phyloP scores from a whole-genome alignment of 129 eudicot genomes.

The Rutidosis leptorrhynchoides region DNA sequence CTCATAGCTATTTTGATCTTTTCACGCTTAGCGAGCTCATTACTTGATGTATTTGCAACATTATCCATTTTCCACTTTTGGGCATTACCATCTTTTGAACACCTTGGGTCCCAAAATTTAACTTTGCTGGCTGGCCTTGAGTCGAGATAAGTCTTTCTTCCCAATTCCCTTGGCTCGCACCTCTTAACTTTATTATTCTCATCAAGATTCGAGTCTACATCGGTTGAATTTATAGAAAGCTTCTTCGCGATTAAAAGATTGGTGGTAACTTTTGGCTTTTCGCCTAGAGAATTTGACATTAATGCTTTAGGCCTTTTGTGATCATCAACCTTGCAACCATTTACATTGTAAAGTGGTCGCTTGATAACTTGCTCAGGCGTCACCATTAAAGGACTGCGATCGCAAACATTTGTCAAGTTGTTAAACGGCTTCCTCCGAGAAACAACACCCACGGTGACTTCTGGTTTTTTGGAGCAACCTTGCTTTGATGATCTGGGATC shows the following conservation, averaged over 20 bases:
- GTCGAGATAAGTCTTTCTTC: background rate
- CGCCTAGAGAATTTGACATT: background rate
- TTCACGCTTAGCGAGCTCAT: conserved; percentile 10
- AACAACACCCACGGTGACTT: background rate
- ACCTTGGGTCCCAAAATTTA: conserved; percentile 9
- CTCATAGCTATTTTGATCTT: conserved; percentile 38
- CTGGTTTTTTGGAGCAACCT: background rate
- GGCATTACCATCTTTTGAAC: conserved; percentile 6
- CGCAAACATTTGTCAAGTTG: background rate
- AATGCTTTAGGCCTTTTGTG: background rate
- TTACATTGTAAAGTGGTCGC: background rate
- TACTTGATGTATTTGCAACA: background rate
- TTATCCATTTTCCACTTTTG: conserved; percentile 2
- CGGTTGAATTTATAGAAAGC: background rate
- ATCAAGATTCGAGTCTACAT: background rate
- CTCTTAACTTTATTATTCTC: conserved; percentile 6
- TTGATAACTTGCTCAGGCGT: background rate
- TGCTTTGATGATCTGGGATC: background rate
- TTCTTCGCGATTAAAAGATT: background rate
- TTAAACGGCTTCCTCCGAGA: background rate
- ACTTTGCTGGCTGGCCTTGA: conserved; percentile 1
- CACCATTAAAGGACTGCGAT: background rate
- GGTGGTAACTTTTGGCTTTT: conserved; percentile 14
- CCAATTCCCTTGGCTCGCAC: background rate
- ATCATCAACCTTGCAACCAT: background rate